phyloP scores from a whole-genome alignment of 164 flowering plant genomes.

The Tinospora cordifolia region DNA sequence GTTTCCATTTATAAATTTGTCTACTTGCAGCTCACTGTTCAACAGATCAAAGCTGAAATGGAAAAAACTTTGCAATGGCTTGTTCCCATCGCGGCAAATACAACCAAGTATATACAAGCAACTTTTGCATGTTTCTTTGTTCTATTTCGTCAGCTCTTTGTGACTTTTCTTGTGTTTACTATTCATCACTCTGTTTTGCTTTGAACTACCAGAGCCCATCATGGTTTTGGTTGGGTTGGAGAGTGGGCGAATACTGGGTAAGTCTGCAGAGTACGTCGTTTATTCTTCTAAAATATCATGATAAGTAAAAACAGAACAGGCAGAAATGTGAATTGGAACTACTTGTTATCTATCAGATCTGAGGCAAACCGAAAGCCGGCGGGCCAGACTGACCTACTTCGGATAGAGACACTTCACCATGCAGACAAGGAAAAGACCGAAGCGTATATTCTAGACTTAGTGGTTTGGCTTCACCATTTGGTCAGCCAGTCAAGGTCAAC shows the following conservation, averaged over 20 bases:
- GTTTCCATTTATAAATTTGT: too few species aligned
- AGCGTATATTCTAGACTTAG: conserved; percentile 66
- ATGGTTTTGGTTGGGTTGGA: conserved; percentile 99
- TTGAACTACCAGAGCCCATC: conserved; percentile 75
- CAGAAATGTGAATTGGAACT: not conserved
- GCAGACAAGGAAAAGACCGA: conserved; percentile 93
- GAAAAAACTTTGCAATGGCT: conserved; percentile 97
- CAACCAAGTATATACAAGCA: conserved; percentile 65
- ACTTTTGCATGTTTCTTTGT: not conserved
- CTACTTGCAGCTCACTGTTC: conserved; percentile 64
- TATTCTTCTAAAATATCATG: not conserved
- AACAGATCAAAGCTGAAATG: conserved; percentile 91
- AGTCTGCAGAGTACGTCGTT: conserved; percentile 14
- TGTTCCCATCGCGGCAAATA: conserved; percentile 90
- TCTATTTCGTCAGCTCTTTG: not conserved
- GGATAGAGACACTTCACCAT: conserved; percentile 87
- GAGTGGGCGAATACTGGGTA: conserved; percentile 99
- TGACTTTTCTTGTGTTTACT: not conserved
- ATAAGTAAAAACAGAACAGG: not conserved
- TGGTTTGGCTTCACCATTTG: conserved; percentile 89
- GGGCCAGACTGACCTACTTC: conserved; percentile 58
- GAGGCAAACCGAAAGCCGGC: conserved; percentile 59
- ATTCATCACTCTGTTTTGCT: conserved; percentile 6
- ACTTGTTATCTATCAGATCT: conserved; percentile 43
- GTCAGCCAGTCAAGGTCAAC: conserved; percentile 40